These are phyloP conservation scores for Penicillium cataractarum DNA, from an alignment of 495 filamentous ascomycete species.

Conservation along the genomic window DNA sequence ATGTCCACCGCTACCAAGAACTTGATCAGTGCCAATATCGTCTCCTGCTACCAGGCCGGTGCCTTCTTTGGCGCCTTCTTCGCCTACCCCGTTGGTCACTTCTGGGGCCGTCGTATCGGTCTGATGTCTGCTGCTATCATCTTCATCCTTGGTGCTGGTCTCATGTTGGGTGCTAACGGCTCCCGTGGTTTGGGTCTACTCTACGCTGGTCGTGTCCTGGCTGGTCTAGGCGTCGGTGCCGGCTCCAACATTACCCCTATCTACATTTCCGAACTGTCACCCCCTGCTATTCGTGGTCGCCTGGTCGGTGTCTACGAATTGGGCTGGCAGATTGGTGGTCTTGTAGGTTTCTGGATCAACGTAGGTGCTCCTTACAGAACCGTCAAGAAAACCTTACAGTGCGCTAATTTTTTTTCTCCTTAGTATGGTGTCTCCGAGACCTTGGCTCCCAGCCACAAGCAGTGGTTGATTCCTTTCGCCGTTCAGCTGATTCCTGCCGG, in stretches of 20 bases:
- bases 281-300: slow-evolving; percentile 76
- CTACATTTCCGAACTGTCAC: slow-evolving; percentile 78
- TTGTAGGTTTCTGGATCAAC: slow-evolving; percentile 77
- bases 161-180: slow-evolving; percentile 63
- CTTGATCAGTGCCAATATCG: slow-evolving; percentile 67
- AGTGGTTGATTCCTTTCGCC: slow-evolving; percentile 61
- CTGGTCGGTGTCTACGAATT: slow-evolving; percentile 77
- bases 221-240: slow-evolving; percentile 75
- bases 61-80: slow-evolving; percentile 70
- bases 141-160: slow-evolving; percentile 66
- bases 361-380: slow-evolving; percentile 28
- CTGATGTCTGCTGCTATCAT: slow-evolving; percentile 55
- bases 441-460: slow-evolving; percentile 38
- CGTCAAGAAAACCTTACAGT: not conserved
- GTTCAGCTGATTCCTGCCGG: slow-evolving; percentile 58
- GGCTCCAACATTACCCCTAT: slow-evolving; percentile 76
- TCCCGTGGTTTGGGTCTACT: slow-evolving; percentile 63
- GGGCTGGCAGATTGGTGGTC: slow-evolving; percentile 71
- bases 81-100: slow-evolving; percentile 60
- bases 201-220: slow-evolving; percentile 70
- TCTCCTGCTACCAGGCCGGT: slow-evolving; percentile 69
- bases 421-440: slow-evolving; percentile 45
- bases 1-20: slow-evolving; percentile 46
- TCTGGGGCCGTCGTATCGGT: slow-evolving; percentile 58
- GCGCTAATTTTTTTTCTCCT: slow-evolving; percentile 17